Evolutionary conservation across 768 basidiomycete species (phyloP).

Genomic region (Mycena epipterygia): DNA sequence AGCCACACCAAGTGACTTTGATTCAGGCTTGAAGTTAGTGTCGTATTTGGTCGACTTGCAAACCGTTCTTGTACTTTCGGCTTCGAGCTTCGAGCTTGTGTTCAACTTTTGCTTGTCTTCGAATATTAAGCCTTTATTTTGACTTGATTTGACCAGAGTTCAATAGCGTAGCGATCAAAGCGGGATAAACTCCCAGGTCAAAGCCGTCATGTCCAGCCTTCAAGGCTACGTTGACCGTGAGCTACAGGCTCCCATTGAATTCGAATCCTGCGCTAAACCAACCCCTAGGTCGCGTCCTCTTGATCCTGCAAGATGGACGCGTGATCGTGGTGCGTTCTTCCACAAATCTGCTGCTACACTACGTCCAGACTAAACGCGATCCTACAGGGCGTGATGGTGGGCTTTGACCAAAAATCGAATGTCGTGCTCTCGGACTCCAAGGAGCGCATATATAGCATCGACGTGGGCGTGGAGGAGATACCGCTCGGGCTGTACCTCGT

Average conservation of each 20-base stretch:
- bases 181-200: too few relatives aligned
- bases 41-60: too few relatives aligned
- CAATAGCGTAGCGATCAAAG: not conserved
- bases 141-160: too few relatives aligned
- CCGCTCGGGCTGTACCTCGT: slow-evolving; percentile 96
- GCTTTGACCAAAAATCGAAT: slow-evolving; percentile 96
- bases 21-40: too few relatives aligned
- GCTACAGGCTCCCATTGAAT: slow-evolving; percentile 40
- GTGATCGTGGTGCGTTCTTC: slow-evolving; percentile 83
- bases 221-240: slow-evolving; percentile 92
- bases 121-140: too few relatives aligned
- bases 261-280: not conserved
- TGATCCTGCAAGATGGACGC: slow-evolving; percentile 96
- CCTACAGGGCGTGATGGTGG: slow-evolving; percentile 86
- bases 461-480: slow-evolving; percentile 95
- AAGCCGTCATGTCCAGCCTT: slow-evolving; percentile 85
- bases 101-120: too few relatives aligned
- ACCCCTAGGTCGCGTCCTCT: slow-evolving; percentile 83
- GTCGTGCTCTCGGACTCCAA: slow-evolving; percentile 94
- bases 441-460: slow-evolving; percentile 92
- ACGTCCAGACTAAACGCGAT: slow-evolving; percentile 17
- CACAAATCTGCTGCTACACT: not conserved
- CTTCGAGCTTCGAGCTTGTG: too few relatives aligned
- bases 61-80: too few relatives aligned
- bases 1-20: too few relatives aligned